phyloP scores from a whole-genome alignment of 83 land plant genomes.

The Picea engelmannii region DNA sequence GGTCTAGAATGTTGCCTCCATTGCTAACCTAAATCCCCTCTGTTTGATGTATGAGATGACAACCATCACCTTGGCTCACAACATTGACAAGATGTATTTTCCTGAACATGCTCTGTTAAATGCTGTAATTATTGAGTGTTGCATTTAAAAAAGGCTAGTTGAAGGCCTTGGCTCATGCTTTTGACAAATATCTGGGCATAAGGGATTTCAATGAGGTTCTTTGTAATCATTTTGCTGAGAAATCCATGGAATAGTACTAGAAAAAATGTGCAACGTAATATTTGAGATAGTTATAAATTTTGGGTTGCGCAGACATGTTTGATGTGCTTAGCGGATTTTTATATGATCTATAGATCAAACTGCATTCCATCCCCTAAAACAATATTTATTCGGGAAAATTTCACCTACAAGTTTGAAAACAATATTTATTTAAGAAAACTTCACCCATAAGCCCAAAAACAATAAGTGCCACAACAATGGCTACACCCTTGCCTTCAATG shows the following conservation, averaged over 20 bases:
- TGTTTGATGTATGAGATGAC: constrained; percentile 82
- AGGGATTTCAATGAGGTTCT: constrained; percentile 85
- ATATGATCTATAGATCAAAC: too few relatives aligned
- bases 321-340: too few relatives aligned
- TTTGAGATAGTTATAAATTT: too few relatives aligned
- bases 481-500: too few relatives aligned
- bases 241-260: constrained; percentile 48
- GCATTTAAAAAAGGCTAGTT: constrained; percentile 54
- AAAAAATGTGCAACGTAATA: constrained; percentile 6
- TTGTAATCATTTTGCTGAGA: constrained; percentile 17
- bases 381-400: too few relatives aligned
- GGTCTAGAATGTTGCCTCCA: constrained; percentile 73
- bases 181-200: constrained; percentile 77
- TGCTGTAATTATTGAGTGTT: constrained; percentile 86
- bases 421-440: too few relatives aligned
- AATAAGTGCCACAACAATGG: too few relatives aligned
- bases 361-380: too few relatives aligned
- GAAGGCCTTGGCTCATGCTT: constrained; percentile 45
- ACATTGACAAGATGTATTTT: constrained; percentile 82
- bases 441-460: too few relatives aligned
- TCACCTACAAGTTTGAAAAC: too few relatives aligned
- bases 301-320: too few relatives aligned
- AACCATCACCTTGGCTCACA: constrained; percentile 84
- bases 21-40: constrained; percentile 43
- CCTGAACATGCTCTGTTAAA: constrained; percentile 45